Base-by-base conservation (phyloP, 2,329 filamentous ascomycete species). In the Aspergillus sp. region DNA sequence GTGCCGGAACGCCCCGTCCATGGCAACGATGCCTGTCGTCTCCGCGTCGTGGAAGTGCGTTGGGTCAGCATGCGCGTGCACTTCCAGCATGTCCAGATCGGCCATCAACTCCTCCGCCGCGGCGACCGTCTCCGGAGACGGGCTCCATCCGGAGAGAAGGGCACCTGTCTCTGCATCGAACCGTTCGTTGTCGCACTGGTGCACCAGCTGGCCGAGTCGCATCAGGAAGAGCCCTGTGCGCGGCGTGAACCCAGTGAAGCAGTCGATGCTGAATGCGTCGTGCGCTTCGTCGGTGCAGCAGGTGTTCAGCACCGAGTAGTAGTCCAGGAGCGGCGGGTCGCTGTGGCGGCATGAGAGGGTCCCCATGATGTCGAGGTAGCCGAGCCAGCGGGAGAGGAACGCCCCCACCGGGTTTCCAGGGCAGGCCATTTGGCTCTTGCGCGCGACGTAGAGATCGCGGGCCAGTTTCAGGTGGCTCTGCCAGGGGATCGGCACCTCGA, bases 381-480 rank as follows among this genome's bases (percentile, higher is more conserved):
- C 88, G 58, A 94, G 88, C 90, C 90, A 95, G 53, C 88, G 84
- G 59, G 84, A 86, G 9, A 94, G 79, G 64, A 95, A 94, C 49
- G 87, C 86, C 80, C 50, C 89, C 78, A 64, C 83, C 77, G 63
- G 86, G 79, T 63, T 80, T 64, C 50, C 78, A 70, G 60, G 74
- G 79, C 62, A 71, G 71, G 81, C 80, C 23, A 78, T 72, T 47
- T 82, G 79, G 9, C 84, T 79, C 17, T 84, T 83, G 5, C 88
- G 83, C 3, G 84, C 81, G 13, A 85, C 77, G 62, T 93, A 91
- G 60, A 95, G 83, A 61, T 88, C 82, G 2, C 90, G 83, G 1
- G 90, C 89, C 49, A 91, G 82, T 51, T 84, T 83, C 1, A 95
- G 79, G 69, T 95, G 89, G 47, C 81, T 83, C 65, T 91, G 88